Evolutionary conservation across 257 asterid genomes (phyloP), one percentile per base, ranked within the genome.

Genomic region (Lycium ferocissimum): DNA sequence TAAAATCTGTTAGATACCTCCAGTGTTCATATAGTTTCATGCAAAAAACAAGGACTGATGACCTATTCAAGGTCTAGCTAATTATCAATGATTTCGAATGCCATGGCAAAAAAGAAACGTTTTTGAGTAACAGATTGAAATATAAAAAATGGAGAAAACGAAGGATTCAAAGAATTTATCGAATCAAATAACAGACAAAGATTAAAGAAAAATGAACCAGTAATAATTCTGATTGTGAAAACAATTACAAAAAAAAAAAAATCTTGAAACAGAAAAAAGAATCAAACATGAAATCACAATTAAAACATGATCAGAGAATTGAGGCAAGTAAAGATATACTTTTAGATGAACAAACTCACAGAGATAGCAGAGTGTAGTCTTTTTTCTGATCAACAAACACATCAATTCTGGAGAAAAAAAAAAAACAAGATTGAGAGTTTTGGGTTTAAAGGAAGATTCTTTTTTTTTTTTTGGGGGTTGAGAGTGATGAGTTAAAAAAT

Each of bases 361-460:
- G n/a, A 75, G 62, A 22, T 45, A 20, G 61, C 12, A 6, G 7
- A 73, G 20, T 20, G 57, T 47, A 47, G n/a, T 26, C 61, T 14
- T 47, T 75, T 26, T 73, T 11, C 8, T 75, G 81, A 72, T 45
- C n/a, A 72, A 5, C 35, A 71, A 43, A 43, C 57, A 71, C 43
- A 35, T 67, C 18, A 13, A 43, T 5, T n/a, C 37, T 12, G 18
- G 57, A 43, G 57, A 9, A 26, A 26, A 26, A 26, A 70, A 38
- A 14, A 70, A 70, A 62, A 58, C 26, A 62, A 62, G 15, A 62
- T 51, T 43, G 80, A 72, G 37, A 73, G n/a, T 26, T 71, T 70
- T 70, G 1, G 33, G 33, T 70, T 40, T 5, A 43, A 26, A 43
- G 56, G 9, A 43, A 35, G 1, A 2, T 13, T 2, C 13, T 62